Evolutionary conservation across 2,329 filamentous ascomycete species (phyloP).

Genomic region (Talaromyces sp.): DNA sequence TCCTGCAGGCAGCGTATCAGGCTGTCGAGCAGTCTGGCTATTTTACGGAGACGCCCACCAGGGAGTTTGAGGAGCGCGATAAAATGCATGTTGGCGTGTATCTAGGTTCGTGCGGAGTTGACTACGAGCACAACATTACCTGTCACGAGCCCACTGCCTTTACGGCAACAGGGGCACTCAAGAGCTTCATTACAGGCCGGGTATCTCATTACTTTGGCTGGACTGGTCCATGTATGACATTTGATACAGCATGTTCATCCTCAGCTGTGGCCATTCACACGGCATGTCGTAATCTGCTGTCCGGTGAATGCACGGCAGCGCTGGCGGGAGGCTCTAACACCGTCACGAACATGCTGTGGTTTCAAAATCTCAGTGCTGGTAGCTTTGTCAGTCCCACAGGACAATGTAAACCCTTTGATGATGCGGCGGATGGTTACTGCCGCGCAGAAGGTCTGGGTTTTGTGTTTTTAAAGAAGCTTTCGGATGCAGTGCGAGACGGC

Average conservation of each 20-base stretch:
- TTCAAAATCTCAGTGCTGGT: constrained; percentile 26
- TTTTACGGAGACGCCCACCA: constrained; percentile 3
- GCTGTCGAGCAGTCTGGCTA: constrained; percentile 24
- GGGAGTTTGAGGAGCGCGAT: neutral
- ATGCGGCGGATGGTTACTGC: constrained; percentile 43
- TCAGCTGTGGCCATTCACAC: constrained; percentile 32
- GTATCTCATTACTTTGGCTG: constrained; percentile 36
- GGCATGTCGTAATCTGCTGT: constrained; percentile 24
- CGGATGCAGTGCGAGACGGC: constrained; percentile 40
- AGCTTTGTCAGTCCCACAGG: constrained; percentile 50
- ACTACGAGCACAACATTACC: constrained; percentile 24
- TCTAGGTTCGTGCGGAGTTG: constrained; percentile 18
- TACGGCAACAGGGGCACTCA: constrained; percentile 25
- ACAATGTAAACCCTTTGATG: constrained; percentile 45
- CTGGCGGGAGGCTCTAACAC: constrained; percentile 19
- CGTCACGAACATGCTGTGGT: constrained; percentile 23
- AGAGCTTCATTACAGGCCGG: constrained; percentile 34
- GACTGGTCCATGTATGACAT: constrained; percentile 36
- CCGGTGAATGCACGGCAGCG: constrained; percentile 21
- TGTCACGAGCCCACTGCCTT: constrained; percentile 25
- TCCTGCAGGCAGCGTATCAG: constrained; percentile 23
- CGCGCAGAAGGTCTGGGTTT: constrained; percentile 46
- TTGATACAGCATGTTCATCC: constrained; percentile 45
- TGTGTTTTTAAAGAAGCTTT: constrained; percentile 46
- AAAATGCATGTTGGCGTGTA: constrained; percentile 21